phyloP scores from a whole-genome alignment of 2,329 filamentous ascomycete species.

The Penicillium palitans region DNA sequence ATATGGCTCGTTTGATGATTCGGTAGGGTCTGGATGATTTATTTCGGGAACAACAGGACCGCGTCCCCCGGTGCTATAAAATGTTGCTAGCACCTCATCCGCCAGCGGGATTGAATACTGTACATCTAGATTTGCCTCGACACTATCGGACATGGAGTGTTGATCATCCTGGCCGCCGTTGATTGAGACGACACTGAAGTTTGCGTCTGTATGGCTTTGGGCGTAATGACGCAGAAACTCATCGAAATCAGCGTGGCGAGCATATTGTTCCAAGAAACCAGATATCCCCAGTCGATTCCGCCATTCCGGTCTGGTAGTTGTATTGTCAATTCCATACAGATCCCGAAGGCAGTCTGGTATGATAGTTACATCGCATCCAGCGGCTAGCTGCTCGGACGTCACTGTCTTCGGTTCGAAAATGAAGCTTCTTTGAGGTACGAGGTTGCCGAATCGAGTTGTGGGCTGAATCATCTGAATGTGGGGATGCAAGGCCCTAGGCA shows the following conservation, averaged over 20 bases:
- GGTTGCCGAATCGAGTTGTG: slow-evolving; percentile 62
- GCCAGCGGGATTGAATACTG: slow-evolving; percentile 61
- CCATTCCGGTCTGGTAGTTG: slow-evolving; percentile 32
- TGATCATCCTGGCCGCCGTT: slow-evolving; percentile 57
- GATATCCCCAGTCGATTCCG: slow-evolving; percentile 48
- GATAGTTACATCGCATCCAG: slow-evolving; percentile 43
- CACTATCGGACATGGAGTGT: slow-evolving; percentile 42
- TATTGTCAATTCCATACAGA: slow-evolving; percentile 49
- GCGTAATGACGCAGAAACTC: slow-evolving; percentile 58
- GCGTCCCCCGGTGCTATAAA: slow-evolving; percentile 61
- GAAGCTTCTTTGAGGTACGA: slow-evolving; percentile 45
- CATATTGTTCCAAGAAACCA: slow-evolving; percentile 54
- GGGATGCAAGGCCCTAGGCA: slow-evolving; percentile 56
- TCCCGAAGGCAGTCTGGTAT: slow-evolving; percentile 52
- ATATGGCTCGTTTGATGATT: slow-evolving; percentile 65
- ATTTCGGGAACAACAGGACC: slow-evolving; percentile 54
- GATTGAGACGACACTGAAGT: slow-evolving; percentile 60
- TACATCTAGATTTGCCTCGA: slow-evolving; percentile 65
- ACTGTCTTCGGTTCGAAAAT: slow-evolving; percentile 19
- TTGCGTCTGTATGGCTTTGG: slow-evolving; percentile 52
- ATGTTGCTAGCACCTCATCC: slow-evolving; percentile 56
- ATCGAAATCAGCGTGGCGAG: slow-evolving; percentile 56
- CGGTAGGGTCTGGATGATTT: slow-evolving; percentile 39
- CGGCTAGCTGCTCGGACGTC: slow-evolving; percentile 24
- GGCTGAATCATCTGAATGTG: slow-evolving; percentile 65